These are phyloP conservation scores for Beauveria sp. DNA, from an alignment of 2,329 filamentous ascomycete genomes.

Conservation along the genomic window DNA sequence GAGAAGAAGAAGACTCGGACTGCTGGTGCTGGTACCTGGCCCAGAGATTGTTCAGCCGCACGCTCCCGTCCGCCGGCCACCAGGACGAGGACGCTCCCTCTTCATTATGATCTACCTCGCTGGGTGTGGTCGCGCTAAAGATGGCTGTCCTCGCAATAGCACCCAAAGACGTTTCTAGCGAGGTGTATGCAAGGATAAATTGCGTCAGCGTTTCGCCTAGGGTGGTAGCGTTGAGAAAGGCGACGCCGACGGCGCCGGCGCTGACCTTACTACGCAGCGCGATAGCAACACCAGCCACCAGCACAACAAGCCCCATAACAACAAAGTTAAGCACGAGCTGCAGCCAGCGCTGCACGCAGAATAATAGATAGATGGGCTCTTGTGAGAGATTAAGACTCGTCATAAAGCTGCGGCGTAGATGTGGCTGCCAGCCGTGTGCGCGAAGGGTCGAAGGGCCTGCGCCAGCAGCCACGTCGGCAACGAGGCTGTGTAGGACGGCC, in stretches of 20 bases:
- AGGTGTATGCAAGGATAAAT: background rate
- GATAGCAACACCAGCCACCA: background rate
- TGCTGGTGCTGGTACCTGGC: background rate
- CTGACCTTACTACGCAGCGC: background rate
- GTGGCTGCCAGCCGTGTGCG: background rate
- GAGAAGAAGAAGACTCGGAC: no score
- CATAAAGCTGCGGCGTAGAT: background rate
- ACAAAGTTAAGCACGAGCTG: constrained; percentile 5
- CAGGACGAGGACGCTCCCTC: background rate
- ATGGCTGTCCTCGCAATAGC: background rate
- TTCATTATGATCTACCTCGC: background rate
- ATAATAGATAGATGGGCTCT: background rate
- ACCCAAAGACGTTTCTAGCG: background rate
- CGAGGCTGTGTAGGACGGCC: background rate
- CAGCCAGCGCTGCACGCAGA: constrained; percentile 3
- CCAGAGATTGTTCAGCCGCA: background rate
- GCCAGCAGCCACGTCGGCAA: background rate
- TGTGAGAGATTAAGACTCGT: background rate
- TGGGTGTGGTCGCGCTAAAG: background rate
- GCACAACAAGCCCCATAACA: background rate
- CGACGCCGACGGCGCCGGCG: constrained; percentile 3
- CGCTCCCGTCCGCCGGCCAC: background rate
- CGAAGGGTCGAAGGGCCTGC: background rate
- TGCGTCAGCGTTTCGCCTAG: background rate
- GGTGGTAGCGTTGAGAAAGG: constrained; percentile 1